Percentiles rank a stretch among this genome's conserved stretches.
Conservation (phyloP, 345 rosid species). For the Aurinia saxatilis region DNA sequence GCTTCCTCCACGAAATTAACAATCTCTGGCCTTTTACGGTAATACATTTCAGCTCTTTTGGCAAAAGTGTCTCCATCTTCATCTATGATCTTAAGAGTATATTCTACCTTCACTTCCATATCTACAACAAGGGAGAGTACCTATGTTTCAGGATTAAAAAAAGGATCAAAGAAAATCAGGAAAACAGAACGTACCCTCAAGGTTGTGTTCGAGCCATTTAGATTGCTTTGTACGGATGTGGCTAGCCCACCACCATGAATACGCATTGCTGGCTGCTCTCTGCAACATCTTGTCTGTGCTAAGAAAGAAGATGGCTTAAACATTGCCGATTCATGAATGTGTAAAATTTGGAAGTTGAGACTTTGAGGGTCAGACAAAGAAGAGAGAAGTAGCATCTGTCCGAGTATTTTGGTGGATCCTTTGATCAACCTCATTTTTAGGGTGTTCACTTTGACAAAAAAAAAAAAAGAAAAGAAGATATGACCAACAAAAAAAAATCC, state of each 20-base stretch:
- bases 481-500: not conserved
- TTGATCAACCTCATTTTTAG: conserved; percentile 25
- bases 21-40: conserved; percentile 66
- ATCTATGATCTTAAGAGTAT: conserved; percentile 55
- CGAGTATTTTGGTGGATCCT: conserved; percentile 27
- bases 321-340: conserved; percentile 19
- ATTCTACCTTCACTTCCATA: conserved; percentile 58
- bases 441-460: conserved; percentile 16
- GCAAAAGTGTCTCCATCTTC: conserved; percentile 73
- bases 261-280: conserved; percentile 72
- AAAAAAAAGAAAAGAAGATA: not conserved
- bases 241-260: conserved; percentile 97
- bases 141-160: too few relatives aligned
- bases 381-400: conserved; percentile 15
- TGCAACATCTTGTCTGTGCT: conserved; percentile 43
- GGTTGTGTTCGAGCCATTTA: conserved; percentile 79
- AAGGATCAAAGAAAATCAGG: too few relatives aligned
- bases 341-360: not conserved
- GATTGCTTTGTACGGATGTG: conserved; percentile 83
- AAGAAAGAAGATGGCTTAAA: conserved; percentile 8
- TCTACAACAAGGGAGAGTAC: conserved; percentile 30
- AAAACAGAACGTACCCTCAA: conserved; percentile 34
- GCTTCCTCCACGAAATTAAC: conserved; percentile 57
- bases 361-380: conserved; percentile 20
- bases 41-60: conserved; percentile 70